Base-by-base conservation (phyloP, 2,329 filamentous ascomycete species). In the Ceratocystis lukuohia region DNA sequence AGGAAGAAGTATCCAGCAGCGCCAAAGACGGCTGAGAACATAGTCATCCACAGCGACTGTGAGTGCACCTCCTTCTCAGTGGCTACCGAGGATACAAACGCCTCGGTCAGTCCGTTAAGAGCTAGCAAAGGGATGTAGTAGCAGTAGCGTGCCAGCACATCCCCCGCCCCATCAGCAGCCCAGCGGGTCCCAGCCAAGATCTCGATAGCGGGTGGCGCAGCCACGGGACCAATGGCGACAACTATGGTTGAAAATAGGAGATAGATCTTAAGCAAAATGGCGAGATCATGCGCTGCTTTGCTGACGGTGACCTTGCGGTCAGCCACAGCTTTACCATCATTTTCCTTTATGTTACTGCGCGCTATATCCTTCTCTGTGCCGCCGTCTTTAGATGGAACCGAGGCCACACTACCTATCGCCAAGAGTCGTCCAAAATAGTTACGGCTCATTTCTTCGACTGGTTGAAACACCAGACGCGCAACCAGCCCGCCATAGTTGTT, bases 91-190 rank as follows among this genome's bases (percentile, higher is more conserved):
- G 92, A 87, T 17, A 97, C 92, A 71, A 99, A 97, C 0, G 91
- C 90, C 76, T 99, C 94, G 1, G 88, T 85, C 25, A 97, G 84
- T 64, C 94, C 94, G 72, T 99, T 99, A 71, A 96, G 78, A 2
- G 93, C 94, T 3, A 97, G 82, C 30, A 97, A 85, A 0, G 94
- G 94, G 68, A 99, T 89, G 77, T 96, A 97, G 75, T 91, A 91
- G 77, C 90, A 92, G 75, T 96, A 99, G 0, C 82, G 82, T 0
- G 87, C 85, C 5, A 99, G 80, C 2, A 94, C 87, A 7, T 81
- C 75, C 5, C 87, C 86, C 0, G 92, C 90, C 56, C 88, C 88
- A 0, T 87, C 86, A 2, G 79, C 80, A 0, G 84, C 80, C 94
- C 94, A 99, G 66, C 81, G 83, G 0, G 80, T 78, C 1, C 93